A percentile compares a stretch with the other conserved stretches of the same genome.
Evolutionary conservation across 352 stramenopile genomes (phyloP).

Genomic region (Globisporangium radiosum): DNA sequence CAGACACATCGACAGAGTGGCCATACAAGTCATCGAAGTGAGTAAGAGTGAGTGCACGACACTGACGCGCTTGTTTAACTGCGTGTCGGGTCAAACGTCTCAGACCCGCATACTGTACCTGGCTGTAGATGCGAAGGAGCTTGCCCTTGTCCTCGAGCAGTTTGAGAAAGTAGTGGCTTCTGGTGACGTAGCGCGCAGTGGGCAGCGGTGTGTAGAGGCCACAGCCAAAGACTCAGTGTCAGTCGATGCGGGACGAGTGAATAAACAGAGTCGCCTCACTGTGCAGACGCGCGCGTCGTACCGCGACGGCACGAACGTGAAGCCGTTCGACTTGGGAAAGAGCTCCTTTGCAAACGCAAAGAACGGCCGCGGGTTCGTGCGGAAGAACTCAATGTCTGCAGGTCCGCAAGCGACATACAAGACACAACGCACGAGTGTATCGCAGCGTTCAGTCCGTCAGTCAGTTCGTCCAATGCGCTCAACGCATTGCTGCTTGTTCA

Average conservation of each 20-base stretch:
- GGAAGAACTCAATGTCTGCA: conserved; percentile 97
- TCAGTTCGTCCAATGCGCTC: not conserved
- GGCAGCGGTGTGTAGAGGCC: no score
- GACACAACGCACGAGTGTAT: no score
- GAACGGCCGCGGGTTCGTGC: conserved; percentile 94
- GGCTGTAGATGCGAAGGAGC: conserved; percentile 91
- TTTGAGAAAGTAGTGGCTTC: conserved; percentile 95
- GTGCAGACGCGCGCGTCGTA: not conserved
- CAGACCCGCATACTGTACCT: conserved; percentile 21
- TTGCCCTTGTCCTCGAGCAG: conserved; percentile 90
- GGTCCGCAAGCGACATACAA: not conserved
- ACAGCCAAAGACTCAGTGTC: not conserved
- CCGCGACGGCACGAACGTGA: conserved; percentile 77
- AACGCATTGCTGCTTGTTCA: not conserved
- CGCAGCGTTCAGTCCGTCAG: not conserved
- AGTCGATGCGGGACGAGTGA: not conserved
- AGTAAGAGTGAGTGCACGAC: not conserved
- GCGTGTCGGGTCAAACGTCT: no score
- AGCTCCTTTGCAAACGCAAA: conserved; percentile 94
- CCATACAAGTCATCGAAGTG: not conserved
- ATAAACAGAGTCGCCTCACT: no score
- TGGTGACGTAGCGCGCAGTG: not conserved
- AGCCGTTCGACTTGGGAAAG: conserved; percentile 73
- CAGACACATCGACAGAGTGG: no score
- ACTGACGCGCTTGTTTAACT: no score